Conservation (phyloP, 139 green algal genomes). For the Gonium pectorale region DNA sequence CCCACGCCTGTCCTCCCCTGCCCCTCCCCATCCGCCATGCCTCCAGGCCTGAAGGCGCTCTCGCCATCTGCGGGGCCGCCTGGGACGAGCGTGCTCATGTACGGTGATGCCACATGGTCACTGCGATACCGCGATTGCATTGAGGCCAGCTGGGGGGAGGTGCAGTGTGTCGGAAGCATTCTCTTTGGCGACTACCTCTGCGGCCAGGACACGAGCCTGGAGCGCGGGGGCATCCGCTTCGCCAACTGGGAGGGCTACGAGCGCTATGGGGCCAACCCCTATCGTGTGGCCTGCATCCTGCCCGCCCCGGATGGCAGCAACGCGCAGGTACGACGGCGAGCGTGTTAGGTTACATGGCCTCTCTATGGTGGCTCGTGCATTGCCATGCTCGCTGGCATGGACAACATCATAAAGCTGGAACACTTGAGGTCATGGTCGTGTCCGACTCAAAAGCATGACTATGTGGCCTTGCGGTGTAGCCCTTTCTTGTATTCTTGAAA, state of each 20-base stretch:
- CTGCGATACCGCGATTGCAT: slow-evolving; percentile 15
- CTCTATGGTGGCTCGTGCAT: too few relatives aligned
- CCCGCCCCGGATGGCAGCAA: not conserved
- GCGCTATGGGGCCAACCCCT: not conserved
- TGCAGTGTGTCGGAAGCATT: slow-evolving; percentile 13
- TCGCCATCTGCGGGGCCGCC: slow-evolving; percentile 2
- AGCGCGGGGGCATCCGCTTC: not conserved
- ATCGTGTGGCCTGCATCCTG: slow-evolving; percentile 1
- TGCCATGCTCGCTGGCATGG: too few relatives aligned
- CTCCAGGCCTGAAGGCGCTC: slow-evolving; percentile 18
- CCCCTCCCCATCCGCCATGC: too few relatives aligned
- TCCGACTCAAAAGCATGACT: too few relatives aligned
- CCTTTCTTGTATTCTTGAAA: too few relatives aligned
- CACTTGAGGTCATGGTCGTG: too few relatives aligned
- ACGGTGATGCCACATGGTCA: slow-evolving; percentile 8
- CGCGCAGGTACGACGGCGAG: slow-evolving; percentile 12
- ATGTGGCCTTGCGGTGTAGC: too few relatives aligned
- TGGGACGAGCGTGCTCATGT: not conserved
- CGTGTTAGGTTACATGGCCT: too few relatives aligned
- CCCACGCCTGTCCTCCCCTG: too few relatives aligned
- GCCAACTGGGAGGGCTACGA: too few relatives aligned
- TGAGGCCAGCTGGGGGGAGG: not conserved
- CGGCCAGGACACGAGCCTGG: not conserved
- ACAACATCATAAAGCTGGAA: too few relatives aligned
- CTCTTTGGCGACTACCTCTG: slow-evolving; percentile 38